phyloP scores from a whole-genome alignment of 768 basidiomycete species.

The Pholiota microspora region DNA sequence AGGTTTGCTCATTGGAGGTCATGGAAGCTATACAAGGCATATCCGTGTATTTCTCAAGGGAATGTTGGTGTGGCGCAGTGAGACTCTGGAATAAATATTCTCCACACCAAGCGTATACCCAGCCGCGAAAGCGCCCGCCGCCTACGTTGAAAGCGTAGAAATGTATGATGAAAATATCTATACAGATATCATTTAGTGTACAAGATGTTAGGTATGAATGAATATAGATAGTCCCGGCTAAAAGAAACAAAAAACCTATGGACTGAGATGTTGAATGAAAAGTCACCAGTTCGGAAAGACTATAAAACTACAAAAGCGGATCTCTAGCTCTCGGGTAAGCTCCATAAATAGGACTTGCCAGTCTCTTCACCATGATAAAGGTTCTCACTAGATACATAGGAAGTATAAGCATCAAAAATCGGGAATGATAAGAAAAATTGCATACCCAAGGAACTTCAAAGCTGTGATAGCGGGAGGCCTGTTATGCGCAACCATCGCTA shows the following conservation, averaged over 20 bases:
- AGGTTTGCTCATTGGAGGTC: conserved; percentile 22
- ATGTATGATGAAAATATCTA: not conserved
- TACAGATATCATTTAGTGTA: not conserved
- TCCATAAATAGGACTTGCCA: conserved; percentile 59
- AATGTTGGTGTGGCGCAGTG: conserved; percentile 19
- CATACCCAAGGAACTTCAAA: conserved; percentile 80
- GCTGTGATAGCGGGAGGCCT: conserved; percentile 64
- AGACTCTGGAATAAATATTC: too few relatives aligned
- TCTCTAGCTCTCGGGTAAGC: conserved; percentile 45
- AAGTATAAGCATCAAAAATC: not conserved
- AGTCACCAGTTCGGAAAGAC: not conserved
- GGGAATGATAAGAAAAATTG: not conserved
- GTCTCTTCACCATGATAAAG: conserved; percentile 66
- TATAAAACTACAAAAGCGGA: conserved; percentile 1
- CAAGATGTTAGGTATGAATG: not conserved
- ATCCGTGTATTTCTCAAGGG: conserved; percentile 43
- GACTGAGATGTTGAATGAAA: too few relatives aligned
- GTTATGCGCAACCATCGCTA: conserved; percentile 40
- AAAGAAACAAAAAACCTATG: not conserved
- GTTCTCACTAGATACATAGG: conserved; percentile 40
- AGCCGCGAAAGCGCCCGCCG: too few relatives aligned
- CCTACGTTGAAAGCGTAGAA: not conserved
- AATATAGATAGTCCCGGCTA: not conserved
- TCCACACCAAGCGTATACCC: not conserved
- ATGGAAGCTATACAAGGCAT: conserved; percentile 48